Evolutionary conservation across 768 basidiomycete species (phyloP), one percentile per base, ranked within the genome.

Genomic region (Boletus sp.): DNA sequence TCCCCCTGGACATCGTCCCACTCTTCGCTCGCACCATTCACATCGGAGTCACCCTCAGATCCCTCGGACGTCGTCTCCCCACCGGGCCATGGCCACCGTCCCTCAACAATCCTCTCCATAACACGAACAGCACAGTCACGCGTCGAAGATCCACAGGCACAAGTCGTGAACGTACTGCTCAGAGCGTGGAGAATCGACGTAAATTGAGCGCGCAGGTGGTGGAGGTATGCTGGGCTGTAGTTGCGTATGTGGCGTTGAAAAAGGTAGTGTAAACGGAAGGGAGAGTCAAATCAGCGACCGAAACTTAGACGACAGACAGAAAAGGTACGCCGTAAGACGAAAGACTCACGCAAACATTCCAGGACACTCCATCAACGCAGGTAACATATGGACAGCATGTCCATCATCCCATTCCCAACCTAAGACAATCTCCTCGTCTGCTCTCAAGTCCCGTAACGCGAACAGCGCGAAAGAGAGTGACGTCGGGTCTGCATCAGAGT

Each of bases 381-480:
- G 88, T 1, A 93, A 74, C 56, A 77, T 74, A 70, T 96, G 94
- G 0, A 95, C 82, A 1, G 87, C 84, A 65, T 92, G 89, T 2
- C 84, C 84, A 63, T 98, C 95, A 62, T 98, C 94, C 95, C 95
- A 98, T 67, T 97, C 93, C 93, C 95, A 98, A 0, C 88, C 89
- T 0, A 98, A 72, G 0, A 94, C 83, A 19, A 98, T 81, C 72
- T 98, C 95, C 59, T 94, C 93, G 45, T 87, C 79, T 33, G 82
- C 82, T 51, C 79, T 80, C 59, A 98, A 77, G 56, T 90, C 88
- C 11, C 83, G 72, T 17, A 85, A 70, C 2, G 94, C 90, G 58
- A 93, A 95, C 0, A 97, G 75, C 0, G 84, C 93, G 65, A 97
- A 95, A 0, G 78, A 74, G 1, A 94, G 71, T 2, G 75, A 70